A percentile compares a stretch with the other conserved stretches of the same genome.
These are phyloP conservation scores for Cyberlindnera americana DNA, from an alignment of 805 yeast species.

Conservation along the genomic window DNA sequence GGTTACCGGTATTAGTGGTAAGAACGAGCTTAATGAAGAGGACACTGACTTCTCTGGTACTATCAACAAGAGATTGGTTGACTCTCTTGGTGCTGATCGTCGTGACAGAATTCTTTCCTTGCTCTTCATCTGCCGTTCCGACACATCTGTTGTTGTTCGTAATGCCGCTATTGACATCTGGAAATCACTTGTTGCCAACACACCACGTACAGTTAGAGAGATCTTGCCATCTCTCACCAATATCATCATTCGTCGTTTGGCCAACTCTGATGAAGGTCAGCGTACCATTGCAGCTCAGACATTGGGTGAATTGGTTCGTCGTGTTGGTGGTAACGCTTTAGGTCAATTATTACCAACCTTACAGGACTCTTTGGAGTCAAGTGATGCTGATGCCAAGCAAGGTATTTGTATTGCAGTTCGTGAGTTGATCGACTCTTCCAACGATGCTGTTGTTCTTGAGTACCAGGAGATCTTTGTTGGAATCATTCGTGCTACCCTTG, in stretches of 20 bases:
- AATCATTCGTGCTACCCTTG: conserved; percentile 74
- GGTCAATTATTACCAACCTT: conserved; percentile 82
- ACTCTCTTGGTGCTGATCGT: conserved; percentile 80
- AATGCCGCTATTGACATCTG: conserved; percentile 89
- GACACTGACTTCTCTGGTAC: conserved; percentile 44
- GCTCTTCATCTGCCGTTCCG: conserved; percentile 93
- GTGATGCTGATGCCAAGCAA: conserved; percentile 82
- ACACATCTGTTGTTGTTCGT: conserved; percentile 81
- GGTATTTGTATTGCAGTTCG: conserved; percentile 94
- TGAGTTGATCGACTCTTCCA: conserved; percentile 77
- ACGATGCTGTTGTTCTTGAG: conserved; percentile 53
- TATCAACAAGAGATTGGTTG: conserved; percentile 62
- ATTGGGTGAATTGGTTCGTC: conserved; percentile 88
- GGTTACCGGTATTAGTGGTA: conserved; percentile 85
- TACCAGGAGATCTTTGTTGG: conserved; percentile 67
- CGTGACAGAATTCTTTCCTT: conserved; percentile 83
- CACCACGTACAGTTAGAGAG: conserved; percentile 92
- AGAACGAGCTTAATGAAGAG: conserved; percentile 62
- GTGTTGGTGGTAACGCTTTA: conserved; percentile 88
- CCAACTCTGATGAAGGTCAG: conserved; percentile 74
- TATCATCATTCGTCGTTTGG: conserved; percentile 76
- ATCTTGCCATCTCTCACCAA: conserved; percentile 80
- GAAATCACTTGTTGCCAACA: conserved; percentile 94
- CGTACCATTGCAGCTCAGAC: conserved; percentile 90
- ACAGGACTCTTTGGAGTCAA: conserved; percentile 54